These are phyloP conservation scores for Euphorbia peplus DNA, from an alignment of 345 rosid genomes.

Conservation along the genomic window DNA sequence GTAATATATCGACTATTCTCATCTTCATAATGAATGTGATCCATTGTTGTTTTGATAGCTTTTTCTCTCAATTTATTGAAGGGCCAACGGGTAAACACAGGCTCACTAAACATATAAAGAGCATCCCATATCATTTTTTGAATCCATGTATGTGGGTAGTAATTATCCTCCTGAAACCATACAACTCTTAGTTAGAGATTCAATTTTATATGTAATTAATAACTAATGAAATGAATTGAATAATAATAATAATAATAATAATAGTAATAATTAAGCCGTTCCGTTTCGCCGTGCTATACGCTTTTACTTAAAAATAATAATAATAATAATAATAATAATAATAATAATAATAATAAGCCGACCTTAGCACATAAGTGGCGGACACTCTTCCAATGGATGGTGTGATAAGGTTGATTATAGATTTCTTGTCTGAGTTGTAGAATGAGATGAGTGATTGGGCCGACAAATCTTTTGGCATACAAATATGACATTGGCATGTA, in stretches of 20 bases:
- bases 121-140: slow-evolving; percentile 30
- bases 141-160: slow-evolving; percentile 22
- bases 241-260: no score
- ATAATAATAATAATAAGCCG: no score
- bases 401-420: background rate
- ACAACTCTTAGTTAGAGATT: no score
- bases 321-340: no score
- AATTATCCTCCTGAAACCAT: slow-evolving; percentile 28
- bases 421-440: slow-evolving; percentile 1
- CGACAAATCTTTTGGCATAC: background rate
- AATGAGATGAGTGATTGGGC: slow-evolving; percentile 1
- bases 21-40: slow-evolving; percentile 32
- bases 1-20: slow-evolving; percentile 32
- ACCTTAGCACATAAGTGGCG: slow-evolving; percentile 11
- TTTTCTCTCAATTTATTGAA: slow-evolving; percentile 7
- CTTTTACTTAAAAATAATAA: background rate
- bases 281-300: no score
- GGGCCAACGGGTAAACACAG: slow-evolving; percentile 18
- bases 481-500: slow-evolving; percentile 9
- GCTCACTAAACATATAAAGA: slow-evolving; percentile 4
- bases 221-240: no score
- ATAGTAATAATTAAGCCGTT: no score
- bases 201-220: no score
- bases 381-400: background rate
- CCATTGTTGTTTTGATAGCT: slow-evolving; percentile 18